Conservation (phyloP, 352 stramenopile species). For the Phytophthora ohioensis region DNA sequence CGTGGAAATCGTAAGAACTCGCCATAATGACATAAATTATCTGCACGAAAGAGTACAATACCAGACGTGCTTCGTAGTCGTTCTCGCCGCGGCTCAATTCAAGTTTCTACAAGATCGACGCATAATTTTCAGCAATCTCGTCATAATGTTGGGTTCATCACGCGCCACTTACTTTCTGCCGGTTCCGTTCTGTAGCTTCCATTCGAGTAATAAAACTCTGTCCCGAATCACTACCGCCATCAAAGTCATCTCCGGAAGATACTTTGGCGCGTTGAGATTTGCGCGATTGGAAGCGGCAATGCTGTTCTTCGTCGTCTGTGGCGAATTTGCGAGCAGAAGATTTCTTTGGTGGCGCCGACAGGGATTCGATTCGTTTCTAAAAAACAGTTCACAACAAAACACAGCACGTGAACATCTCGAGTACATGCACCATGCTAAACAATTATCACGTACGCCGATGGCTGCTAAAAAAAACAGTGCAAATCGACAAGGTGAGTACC, state of each 20-base stretch:
- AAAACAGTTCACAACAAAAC: conserved; percentile 1
- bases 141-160: background rate
- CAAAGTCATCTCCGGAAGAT: conserved; percentile 39
- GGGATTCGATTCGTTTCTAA: conserved; percentile 71
- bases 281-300: conserved; percentile 74
- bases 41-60: conserved; percentile 20
- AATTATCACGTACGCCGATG: conserved; percentile 33
- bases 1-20: background rate
- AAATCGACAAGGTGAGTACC: background rate
- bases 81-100: conserved; percentile 78
- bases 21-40: background rate
- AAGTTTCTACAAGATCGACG: conserved; percentile 57
- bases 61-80: conserved; percentile 71
- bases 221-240: conserved; percentile 37
- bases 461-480: conserved; percentile 21
- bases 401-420: conserved; percentile 6
- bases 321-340: conserved; percentile 61
- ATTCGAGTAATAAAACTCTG: conserved; percentile 75
- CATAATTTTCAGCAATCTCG: conserved; percentile 5
- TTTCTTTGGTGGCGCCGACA: conserved; percentile 62
- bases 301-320: conserved; percentile 72
- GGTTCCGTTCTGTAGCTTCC: conserved; percentile 82
- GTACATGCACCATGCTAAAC: background rate
- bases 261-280: conserved; percentile 30
- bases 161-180: conserved; percentile 62